Percentiles rank a stretch among this genome's conserved stretches.
Conservation (phyloP, 148 eudicot genomes). For the Fallopia convolvulus region DNA sequence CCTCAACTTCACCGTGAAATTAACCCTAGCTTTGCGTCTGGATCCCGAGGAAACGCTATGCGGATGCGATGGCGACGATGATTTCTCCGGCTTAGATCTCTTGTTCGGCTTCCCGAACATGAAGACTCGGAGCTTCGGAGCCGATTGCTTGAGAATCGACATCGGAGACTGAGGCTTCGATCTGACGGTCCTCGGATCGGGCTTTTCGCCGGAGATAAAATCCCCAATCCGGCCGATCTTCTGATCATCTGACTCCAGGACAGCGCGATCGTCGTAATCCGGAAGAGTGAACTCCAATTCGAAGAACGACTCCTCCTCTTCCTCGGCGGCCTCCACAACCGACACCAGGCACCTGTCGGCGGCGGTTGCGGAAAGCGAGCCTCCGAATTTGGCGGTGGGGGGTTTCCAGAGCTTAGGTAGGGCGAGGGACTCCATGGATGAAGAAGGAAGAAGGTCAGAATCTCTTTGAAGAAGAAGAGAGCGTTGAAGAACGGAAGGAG, state of each 20-base stretch:
- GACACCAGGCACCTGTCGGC: slow-evolving; percentile 3
- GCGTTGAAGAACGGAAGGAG: not conserved
- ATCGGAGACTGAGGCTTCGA: slow-evolving; percentile 34
- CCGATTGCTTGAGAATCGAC: slow-evolving; percentile 25
- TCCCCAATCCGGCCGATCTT: slow-evolving; percentile 10
- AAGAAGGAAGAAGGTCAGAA: not conserved
- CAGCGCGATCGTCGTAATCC: slow-evolving; percentile 6
- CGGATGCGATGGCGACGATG: not conserved
- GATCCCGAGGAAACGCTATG: not conserved
- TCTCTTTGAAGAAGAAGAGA: not conserved
- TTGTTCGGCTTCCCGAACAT: slow-evolving; percentile 30
- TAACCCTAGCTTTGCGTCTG: slow-evolving; percentile 8
- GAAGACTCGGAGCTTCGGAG: slow-evolving; percentile 33
- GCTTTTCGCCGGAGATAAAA: slow-evolving; percentile 2
- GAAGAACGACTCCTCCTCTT: slow-evolving; percentile 63
- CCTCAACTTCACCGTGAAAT: slow-evolving; percentile 25
- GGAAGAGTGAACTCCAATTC: slow-evolving; percentile 54
- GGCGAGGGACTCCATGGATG: slow-evolving; percentile 1
- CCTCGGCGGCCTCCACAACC: slow-evolving; percentile 14
- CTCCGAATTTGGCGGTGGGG: not conserved
- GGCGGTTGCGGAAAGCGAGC: not conserved
- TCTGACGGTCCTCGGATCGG: not conserved
- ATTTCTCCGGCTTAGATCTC: slow-evolving; percentile 11
- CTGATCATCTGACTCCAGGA: not conserved
- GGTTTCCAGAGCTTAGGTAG: slow-evolving; percentile 3